Evolutionary conservation across 768 basidiomycete genomes (phyloP).

Genomic region (Leccinum disarticulatum): DNA sequence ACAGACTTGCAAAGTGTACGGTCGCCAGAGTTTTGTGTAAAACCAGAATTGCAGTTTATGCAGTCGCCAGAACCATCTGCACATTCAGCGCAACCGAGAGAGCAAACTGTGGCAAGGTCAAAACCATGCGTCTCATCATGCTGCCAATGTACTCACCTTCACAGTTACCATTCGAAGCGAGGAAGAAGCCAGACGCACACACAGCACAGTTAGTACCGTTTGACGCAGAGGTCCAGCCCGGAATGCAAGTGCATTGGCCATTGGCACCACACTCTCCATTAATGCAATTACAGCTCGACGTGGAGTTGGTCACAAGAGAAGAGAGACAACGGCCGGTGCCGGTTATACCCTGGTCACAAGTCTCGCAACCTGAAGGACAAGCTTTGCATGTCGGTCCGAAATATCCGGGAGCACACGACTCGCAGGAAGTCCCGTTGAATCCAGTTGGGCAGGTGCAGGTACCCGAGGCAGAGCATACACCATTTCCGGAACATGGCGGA

Average conservation of each 20-base stretch:
- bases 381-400: constrained; percentile 72
- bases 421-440: constrained; percentile 79
- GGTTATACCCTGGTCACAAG: constrained; percentile 78
- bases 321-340: constrained; percentile 74
- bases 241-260: constrained; percentile 73
- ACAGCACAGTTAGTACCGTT: constrained; percentile 78
- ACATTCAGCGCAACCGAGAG: constrained; percentile 70
- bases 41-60: constrained; percentile 66
- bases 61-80: constrained; percentile 69
- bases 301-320: constrained; percentile 46
- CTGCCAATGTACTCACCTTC: constrained; percentile 44
- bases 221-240: constrained; percentile 68
- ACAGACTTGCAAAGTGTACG: constrained; percentile 62
- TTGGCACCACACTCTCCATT: constrained; percentile 74
- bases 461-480: constrained; percentile 69
- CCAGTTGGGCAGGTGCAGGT: constrained; percentile 71
- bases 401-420: constrained; percentile 70
- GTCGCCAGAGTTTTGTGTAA: constrained; percentile 65
- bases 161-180: constrained; percentile 67
- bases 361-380: constrained; percentile 66
- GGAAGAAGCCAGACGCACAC: constrained; percentile 77
- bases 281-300: constrained; percentile 74
- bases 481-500: constrained; percentile 69
- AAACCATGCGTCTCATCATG: background rate
- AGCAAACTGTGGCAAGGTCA: constrained; percentile 51